Conservation (phyloP, 164 flowering plant species). For the Magnolia kwangsiensis region DNA sequence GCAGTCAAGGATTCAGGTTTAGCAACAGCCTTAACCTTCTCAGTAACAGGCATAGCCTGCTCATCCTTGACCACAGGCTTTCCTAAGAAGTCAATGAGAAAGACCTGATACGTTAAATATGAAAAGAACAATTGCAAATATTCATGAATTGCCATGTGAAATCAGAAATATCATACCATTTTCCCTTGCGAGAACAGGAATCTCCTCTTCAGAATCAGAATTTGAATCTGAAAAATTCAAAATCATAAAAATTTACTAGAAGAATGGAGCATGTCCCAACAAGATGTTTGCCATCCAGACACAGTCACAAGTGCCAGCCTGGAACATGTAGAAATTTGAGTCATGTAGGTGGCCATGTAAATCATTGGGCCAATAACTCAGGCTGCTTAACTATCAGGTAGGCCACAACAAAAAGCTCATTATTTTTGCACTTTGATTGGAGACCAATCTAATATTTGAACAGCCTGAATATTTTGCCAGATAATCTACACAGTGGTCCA, state of each 20-base stretch:
- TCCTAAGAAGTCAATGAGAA: slow-evolving; percentile 21
- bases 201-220: slow-evolving; percentile 25
- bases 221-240: slow-evolving; percentile 13
- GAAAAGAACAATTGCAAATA: neutral
- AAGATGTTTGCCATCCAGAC: neutral
- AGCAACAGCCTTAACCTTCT: slow-evolving; percentile 17
- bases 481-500: neutral
- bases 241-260: too few relatives aligned
- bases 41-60: slow-evolving; percentile 23
- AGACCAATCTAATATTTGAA: too few relatives aligned
- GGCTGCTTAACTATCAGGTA: neutral
- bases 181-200: slow-evolving; percentile 16
- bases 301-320: neutral
- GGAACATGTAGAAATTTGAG: neutral
- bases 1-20: slow-evolving; percentile 18
- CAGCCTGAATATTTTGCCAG: too few relatives aligned
- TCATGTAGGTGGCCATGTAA: too few relatives aligned
- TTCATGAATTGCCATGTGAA: neutral
- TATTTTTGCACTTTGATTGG: too few relatives aligned
- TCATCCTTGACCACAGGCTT: slow-evolving; percentile 22
- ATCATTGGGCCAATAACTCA: too few relatives aligned
- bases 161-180: slow-evolving; percentile 30
- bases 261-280: neutral
- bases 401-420: too few relatives aligned
- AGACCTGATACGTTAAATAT: neutral